Conservation (phyloP, 2,329 filamentous ascomycete genomes). For the Macroventuria anomochaeta region DNA sequence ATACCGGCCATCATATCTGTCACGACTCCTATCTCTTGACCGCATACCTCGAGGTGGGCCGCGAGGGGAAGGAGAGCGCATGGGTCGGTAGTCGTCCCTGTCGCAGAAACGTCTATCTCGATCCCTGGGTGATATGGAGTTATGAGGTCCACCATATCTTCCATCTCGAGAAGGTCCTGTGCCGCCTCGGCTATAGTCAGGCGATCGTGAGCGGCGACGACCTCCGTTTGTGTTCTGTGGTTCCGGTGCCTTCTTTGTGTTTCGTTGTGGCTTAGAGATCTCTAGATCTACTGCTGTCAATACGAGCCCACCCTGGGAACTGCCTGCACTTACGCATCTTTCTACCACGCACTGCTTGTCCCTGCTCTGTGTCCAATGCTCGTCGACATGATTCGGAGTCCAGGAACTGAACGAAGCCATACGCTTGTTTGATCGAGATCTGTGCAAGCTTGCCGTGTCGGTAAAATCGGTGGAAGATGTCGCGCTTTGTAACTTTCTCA, state of each 20-base stretch:
- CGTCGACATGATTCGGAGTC: constrained; percentile 74
- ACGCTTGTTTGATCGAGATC: constrained; percentile 94
- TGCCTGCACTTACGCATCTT: constrained; percentile 79
- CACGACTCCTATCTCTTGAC: constrained; percentile 49
- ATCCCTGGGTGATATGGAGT: constrained; percentile 48
- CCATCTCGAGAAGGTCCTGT: constrained; percentile 50
- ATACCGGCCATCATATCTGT: constrained; percentile 59
- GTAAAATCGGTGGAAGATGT: constrained; percentile 91
- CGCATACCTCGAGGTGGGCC: constrained; percentile 46
- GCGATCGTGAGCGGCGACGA: constrained; percentile 65
- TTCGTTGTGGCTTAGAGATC: constrained; percentile 86
- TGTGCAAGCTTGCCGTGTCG: constrained; percentile 86
- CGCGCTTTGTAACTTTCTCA: constrained; percentile 90
- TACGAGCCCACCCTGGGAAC: background rate
- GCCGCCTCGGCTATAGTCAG: constrained; percentile 62
- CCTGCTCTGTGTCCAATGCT: constrained; percentile 81
- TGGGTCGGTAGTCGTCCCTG: constrained; percentile 64
- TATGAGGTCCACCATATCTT: constrained; percentile 46
- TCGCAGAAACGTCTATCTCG: constrained; percentile 63
- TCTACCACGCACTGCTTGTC: constrained; percentile 81
- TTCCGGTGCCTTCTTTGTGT: constrained; percentile 64
- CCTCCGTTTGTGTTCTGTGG: constrained; percentile 45
- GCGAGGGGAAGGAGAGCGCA: constrained; percentile 55
- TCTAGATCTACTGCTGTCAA: constrained; percentile 73
- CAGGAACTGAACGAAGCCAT: constrained; percentile 95